A percentile compares a stretch with the other conserved stretches of the same genome.
These are phyloP conservation scores for Ogataea ganodermae DNA, from an alignment of 805 yeast species.

Conservation along the genomic window DNA sequence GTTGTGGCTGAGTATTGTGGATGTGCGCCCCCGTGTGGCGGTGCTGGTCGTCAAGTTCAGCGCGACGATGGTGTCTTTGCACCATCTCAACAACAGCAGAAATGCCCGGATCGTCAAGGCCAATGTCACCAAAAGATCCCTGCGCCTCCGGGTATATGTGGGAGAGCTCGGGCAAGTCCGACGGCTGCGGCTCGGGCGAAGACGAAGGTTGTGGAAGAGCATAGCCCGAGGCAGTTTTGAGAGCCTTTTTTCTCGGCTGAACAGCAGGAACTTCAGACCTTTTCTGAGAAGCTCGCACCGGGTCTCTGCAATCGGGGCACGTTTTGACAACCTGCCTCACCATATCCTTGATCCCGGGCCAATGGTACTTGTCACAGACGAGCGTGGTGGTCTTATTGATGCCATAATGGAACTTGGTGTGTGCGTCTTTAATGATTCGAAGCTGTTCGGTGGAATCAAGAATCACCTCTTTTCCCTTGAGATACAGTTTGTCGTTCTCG, in stretches of 20 bases:
- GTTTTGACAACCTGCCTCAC: conserved; percentile 75
- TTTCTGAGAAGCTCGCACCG: conserved; percentile 20
- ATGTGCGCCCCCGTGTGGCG: conserved; percentile 6
- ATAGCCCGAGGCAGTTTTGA: conserved; percentile 3
- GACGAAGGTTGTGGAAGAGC: conserved; percentile 10
- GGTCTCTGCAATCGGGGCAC: conserved; percentile 70
- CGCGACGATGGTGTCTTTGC: conserved; percentile 34
- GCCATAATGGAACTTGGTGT: conserved; percentile 73
- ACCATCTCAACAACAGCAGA: conserved; percentile 65
- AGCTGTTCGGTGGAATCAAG: conserved; percentile 73
- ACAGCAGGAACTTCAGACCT: conserved; percentile 21
- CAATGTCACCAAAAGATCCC: conserved; percentile 40
- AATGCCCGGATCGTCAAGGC: conserved; percentile 40
- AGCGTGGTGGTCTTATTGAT: conserved; percentile 82
- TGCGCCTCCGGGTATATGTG: conserved; percentile 30
- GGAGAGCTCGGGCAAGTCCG: conserved; percentile 18
- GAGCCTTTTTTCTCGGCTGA: conserved; percentile 8
- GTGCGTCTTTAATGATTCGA: conserved; percentile 71
- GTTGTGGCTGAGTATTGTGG: conserved; percentile 5
- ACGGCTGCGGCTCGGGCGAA: conserved; percentile 12
- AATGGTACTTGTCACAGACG: conserved; percentile 79
- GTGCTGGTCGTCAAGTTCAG: conserved; percentile 9
- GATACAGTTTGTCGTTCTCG: conserved; percentile 68
- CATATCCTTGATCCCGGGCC: conserved; percentile 89
- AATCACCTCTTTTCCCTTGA: conserved; percentile 83